Evolutionary conservation across 257 asterid genomes (phyloP).

Genomic region (Solanum pimpinellifolium): DNA sequence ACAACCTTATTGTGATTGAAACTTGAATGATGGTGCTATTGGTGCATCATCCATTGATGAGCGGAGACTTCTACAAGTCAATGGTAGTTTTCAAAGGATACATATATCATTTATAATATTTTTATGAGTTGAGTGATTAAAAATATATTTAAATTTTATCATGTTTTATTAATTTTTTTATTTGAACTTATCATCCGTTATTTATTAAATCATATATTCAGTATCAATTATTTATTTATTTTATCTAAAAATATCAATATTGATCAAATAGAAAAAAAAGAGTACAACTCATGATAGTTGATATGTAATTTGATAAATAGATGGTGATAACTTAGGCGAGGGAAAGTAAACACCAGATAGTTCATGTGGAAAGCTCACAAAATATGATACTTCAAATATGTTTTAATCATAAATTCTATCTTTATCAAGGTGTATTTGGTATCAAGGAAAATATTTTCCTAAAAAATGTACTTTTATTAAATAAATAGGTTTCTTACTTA

Average conservation of each 20-base stretch:
- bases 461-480: no score
- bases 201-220: background rate
- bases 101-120: background rate
- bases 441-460: background rate
- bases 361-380: background rate
- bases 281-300: background rate
- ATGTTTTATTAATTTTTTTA: rapidly evolving
- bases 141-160: background rate
- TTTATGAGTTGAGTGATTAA: background rate
- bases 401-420: background rate
- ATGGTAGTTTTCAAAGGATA: background rate
- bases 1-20: background rate
- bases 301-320: background rate
- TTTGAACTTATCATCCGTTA: rapidly evolving
- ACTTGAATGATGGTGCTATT: background rate
- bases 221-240: background rate
- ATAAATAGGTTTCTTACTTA: no score
- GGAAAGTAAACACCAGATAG: background rate
- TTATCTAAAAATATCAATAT: background rate
- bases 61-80: background rate
- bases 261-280: background rate
- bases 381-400: background rate
- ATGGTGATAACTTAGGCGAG: background rate
- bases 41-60: background rate
- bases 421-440: background rate